Conservation (phyloP, 129 eudicot species). For the Glebionis coronaria region DNA sequence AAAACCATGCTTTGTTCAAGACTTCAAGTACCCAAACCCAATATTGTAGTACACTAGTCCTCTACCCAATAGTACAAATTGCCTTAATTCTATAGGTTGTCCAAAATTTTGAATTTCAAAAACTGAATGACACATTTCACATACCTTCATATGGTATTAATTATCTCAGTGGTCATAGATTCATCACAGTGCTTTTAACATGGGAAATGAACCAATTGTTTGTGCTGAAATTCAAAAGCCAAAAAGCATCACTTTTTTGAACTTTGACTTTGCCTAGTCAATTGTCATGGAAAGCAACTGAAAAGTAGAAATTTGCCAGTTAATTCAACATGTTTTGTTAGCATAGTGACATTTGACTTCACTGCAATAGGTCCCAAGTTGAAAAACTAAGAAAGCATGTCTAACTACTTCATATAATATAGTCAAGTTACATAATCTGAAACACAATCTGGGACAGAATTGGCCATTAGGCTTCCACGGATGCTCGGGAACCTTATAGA, state of each 20-base stretch:
- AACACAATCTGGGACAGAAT: too few species aligned
- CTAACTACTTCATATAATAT: conserved; percentile 9
- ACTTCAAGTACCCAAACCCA: too few species aligned
- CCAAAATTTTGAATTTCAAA: conserved; percentile 6
- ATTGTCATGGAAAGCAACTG: background rate
- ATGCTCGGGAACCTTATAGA: too few species aligned
- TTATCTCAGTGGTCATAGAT: conserved; percentile 15
- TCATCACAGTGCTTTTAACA: background rate
- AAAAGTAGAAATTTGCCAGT: background rate
- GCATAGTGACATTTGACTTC: conserved; percentile 8
- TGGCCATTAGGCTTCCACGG: too few species aligned
- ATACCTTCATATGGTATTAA: conserved; percentile 1
- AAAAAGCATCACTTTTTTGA: conserved; percentile 9
- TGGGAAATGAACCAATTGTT: conserved; percentile 7
- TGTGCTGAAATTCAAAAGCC: conserved; percentile 18
- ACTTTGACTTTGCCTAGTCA: conserved; percentile 21
- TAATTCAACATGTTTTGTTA: background rate
- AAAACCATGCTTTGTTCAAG: background rate
- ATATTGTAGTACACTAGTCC: conserved; percentile 10
- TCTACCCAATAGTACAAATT: background rate
- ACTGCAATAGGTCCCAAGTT: conserved; percentile 9
- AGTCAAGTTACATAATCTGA: background rate
- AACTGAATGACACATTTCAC: conserved; percentile 5
- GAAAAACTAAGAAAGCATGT: background rate
- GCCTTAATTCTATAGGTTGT: background rate